Conservation (phyloP, 2,329 filamentous ascomycete genomes). For the Aspergillus fructus region DNA sequence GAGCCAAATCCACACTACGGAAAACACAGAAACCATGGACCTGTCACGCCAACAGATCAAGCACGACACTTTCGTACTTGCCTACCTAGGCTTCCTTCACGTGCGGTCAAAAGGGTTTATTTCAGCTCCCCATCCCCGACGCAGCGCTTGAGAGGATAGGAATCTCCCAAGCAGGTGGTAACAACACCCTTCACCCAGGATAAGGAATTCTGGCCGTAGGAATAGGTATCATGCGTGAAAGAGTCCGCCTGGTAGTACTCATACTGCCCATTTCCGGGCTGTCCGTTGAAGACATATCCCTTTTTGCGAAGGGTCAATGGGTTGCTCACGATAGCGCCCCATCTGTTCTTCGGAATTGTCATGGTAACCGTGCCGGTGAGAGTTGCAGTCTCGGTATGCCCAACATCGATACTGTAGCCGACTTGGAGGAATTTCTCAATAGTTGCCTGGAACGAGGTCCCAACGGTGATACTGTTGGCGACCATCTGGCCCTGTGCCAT, state of each 20-base stretch:
- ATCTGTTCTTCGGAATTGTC: constrained; percentile 18
- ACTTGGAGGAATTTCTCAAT: constrained; percentile 13
- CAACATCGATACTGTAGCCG: constrained; percentile 6
- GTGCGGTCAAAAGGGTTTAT: neutral
- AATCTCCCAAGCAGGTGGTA: constrained; percentile 18
- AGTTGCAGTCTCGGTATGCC: constrained; percentile 10
- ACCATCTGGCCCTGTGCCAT: constrained; percentile 14
- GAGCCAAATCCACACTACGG: no score
- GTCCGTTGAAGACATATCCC: constrained; percentile 19
- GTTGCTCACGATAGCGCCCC: constrained; percentile 20
- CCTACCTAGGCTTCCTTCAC: rapidly evolving
- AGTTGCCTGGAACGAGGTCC: constrained; percentile 3
- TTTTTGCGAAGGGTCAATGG: constrained; percentile 15
- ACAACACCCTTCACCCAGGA: constrained; percentile 20
- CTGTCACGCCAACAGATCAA: no score
- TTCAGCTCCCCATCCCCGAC: constrained; percentile 14
- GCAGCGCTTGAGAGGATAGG: constrained; percentile 15
- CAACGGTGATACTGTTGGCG: constrained; percentile 17
- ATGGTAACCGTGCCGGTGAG: constrained; percentile 20
- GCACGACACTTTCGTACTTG: rapidly evolving
- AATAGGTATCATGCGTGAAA: constrained; percentile 8
- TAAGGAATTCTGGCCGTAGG: constrained; percentile 5
- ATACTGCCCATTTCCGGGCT: constrained; percentile 12
- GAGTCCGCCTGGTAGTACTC: constrained; percentile 20
- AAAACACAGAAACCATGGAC: no score